Evolutionary conservation across 805 yeast species (phyloP).

Genomic region (Kurtzmaniella cleridarum): DNA sequence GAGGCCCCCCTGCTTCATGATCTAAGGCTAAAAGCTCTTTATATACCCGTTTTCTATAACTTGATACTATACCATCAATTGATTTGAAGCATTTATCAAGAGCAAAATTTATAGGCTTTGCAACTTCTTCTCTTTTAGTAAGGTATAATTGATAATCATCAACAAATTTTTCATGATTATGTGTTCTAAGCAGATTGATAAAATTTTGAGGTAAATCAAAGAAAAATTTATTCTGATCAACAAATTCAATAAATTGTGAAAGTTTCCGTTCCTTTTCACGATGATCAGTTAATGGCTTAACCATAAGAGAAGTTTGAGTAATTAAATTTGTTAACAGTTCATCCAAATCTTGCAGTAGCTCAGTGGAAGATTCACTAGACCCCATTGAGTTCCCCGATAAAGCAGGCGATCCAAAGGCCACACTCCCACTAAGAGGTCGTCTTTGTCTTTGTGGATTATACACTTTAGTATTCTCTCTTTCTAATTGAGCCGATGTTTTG

Average conservation of each 20-base stretch:
- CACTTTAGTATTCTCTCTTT: slow-evolving; percentile 27
- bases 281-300: slow-evolving; percentile 37
- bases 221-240: slow-evolving; percentile 24
- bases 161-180: slow-evolving; percentile 32
- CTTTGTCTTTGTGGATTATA: slow-evolving; percentile 29
- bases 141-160: slow-evolving; percentile 28
- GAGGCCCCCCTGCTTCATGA: slow-evolving; percentile 21
- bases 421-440: slow-evolving; percentile 7
- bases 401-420: slow-evolving; percentile 13
- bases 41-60: slow-evolving; percentile 30
- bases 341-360: slow-evolving; percentile 29
- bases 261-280: slow-evolving; percentile 30
- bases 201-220: slow-evolving; percentile 33
- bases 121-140: slow-evolving; percentile 15
- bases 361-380: slow-evolving; percentile 12
- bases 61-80: slow-evolving; percentile 27
- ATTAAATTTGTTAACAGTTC: slow-evolving; percentile 34
- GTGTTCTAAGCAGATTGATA: slow-evolving; percentile 19
- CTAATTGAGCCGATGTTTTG: slow-evolving; percentile 32
- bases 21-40: slow-evolving; percentile 35
- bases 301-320: slow-evolving; percentile 30
- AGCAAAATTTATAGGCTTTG: slow-evolving; percentile 21
- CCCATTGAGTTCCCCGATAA: slow-evolving; percentile 7
- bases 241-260: slow-evolving; percentile 28
- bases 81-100: slow-evolving; percentile 24